Conservation (phyloP, 257 asterid species). For the Misopates orontium region DNA sequence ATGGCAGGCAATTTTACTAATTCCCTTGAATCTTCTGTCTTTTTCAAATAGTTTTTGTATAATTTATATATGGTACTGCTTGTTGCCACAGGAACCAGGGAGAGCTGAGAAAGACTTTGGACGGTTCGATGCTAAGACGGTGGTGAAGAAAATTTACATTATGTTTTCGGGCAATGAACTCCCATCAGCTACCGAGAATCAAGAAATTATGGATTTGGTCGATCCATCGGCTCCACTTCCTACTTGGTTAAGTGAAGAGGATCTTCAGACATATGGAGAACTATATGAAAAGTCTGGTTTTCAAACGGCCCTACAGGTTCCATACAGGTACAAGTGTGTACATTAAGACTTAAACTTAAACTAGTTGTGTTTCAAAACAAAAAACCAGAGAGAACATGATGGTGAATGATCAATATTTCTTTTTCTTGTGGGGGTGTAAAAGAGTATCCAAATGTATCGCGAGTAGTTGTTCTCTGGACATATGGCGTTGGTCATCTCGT, state of each 20-base stretch:
- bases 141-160: slow-evolving; percentile 50
- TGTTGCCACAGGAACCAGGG: slow-evolving; percentile 46
- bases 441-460: no score
- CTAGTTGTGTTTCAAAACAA: no score
- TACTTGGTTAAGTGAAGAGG: slow-evolving; percentile 49
- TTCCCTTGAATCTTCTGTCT: no score
- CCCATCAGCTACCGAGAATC: slow-evolving; percentile 41
- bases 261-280: slow-evolving; percentile 42
- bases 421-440: no score
- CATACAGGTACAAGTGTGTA: no score
- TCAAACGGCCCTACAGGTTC: slow-evolving; percentile 45
- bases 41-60: no score
- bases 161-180: slow-evolving; percentile 48
- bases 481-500: no score
- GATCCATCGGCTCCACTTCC: slow-evolving; percentile 48
- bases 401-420: no score
- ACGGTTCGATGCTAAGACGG: slow-evolving; percentile 45
- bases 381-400: no score
- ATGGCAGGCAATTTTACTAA: slow-evolving; percentile 42
- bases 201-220: slow-evolving; percentile 59
- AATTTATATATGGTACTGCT: neutral
- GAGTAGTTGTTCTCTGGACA: no score
- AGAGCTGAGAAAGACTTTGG: slow-evolving; percentile 60
- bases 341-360: no score
- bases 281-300: slow-evolving; percentile 48